Evolutionary conservation across 768 basidiomycete genomes (phyloP).

Genomic region (Tricholoma hemisulphureum): DNA sequence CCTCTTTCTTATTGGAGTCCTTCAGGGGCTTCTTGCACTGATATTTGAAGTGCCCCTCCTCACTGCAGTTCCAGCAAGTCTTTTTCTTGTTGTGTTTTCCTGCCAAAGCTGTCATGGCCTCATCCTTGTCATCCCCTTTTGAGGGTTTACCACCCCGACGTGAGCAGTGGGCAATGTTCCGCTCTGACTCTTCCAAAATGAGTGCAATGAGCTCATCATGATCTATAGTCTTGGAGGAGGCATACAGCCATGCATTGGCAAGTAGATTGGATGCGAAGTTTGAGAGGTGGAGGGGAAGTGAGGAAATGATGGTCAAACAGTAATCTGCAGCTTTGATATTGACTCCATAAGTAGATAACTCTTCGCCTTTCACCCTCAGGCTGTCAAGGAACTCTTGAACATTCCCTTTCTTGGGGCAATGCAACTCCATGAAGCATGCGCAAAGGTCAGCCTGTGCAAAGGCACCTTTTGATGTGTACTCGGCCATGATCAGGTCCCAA

Average conservation of each 20-base stretch:
- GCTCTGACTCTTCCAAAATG: neutral
- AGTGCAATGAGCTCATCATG: neutral
- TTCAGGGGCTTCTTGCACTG: neutral
- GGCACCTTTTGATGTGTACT: constrained; percentile 32
- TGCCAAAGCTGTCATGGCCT: neutral
- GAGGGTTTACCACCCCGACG: too few species aligned
- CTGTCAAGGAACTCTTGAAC: constrained; percentile 25
- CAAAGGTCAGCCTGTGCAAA: constrained; percentile 27
- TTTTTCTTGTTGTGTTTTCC: neutral
- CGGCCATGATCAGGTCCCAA: constrained; percentile 29
- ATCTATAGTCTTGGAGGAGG: neutral
- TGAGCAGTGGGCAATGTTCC: too few species aligned
- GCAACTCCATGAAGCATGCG: constrained; percentile 23
- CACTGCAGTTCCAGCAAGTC: neutral
- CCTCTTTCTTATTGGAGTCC: neutral
- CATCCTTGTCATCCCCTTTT: neutral
- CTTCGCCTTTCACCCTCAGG: constrained; percentile 20
- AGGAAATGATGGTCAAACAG: constrained; percentile 25
- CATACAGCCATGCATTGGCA: neutral
- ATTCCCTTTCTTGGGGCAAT: constrained; percentile 25
- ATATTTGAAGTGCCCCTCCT: too few species aligned
- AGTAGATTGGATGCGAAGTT: neutral
- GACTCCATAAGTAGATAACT: constrained; percentile 27
- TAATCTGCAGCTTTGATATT: constrained; percentile 22
- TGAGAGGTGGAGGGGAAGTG: constrained; percentile 16